Percentiles rank a stretch among this genome's conserved stretches.
These are phyloP conservation scores for Erodium chrysanthum DNA, from an alignment of 441 rosid species.

Conservation along the genomic window DNA sequence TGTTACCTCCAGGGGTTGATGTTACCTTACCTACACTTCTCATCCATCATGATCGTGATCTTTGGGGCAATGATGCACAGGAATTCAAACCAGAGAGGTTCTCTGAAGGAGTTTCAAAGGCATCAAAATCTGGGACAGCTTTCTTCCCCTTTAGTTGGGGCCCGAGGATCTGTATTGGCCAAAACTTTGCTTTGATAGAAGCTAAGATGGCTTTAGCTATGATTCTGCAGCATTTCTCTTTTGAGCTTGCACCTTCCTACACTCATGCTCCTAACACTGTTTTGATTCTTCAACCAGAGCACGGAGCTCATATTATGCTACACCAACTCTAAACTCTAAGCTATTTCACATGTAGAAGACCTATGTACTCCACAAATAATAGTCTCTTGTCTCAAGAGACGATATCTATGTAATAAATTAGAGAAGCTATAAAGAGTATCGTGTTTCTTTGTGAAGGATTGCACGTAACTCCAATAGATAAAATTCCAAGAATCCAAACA, in stretches of 20 bases:
- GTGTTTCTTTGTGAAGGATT: neutral
- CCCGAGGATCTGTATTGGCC: conserved; percentile 39
- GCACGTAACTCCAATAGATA: neutral
- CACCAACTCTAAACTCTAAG: conserved; percentile 17
- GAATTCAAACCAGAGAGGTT: conserved; percentile 46
- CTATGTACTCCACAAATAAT: conserved; percentile 6
- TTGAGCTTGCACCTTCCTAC: conserved; percentile 40
- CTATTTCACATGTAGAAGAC: neutral
- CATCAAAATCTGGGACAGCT: conserved; percentile 28
- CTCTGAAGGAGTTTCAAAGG: conserved; percentile 33
- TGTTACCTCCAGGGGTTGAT: conserved; percentile 37
- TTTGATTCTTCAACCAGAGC: conserved; percentile 39
- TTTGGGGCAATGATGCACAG: conserved; percentile 38
- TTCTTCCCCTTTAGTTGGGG: conserved; percentile 44
- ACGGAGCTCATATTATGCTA: conserved; percentile 38
- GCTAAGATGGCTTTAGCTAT: conserved; percentile 39
- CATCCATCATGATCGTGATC: conserved; percentile 36
- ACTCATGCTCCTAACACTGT: conserved; percentile 39
- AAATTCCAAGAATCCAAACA: neutral
- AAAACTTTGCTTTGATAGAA: conserved; percentile 39
- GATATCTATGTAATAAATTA: neutral
- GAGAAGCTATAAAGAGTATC: neutral
- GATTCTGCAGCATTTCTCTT: conserved; percentile 35
- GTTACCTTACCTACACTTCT: conserved; percentile 30
- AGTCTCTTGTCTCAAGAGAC: conserved; percentile 1